phyloP scores from a whole-genome alignment of 306 rosid genomes.

The Fragaria ananassa region DNA sequence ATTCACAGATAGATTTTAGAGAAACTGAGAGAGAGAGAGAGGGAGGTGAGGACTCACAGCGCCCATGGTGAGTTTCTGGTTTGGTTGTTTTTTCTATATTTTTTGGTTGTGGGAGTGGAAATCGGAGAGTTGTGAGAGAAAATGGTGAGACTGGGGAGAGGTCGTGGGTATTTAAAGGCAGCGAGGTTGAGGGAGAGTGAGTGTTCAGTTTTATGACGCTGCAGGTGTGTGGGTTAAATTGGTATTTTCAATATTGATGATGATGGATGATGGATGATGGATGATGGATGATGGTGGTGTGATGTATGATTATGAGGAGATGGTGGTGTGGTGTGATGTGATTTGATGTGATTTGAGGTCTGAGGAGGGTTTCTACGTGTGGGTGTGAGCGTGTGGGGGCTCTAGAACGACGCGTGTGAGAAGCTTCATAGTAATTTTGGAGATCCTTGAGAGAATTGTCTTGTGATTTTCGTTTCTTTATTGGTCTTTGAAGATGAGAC shows the following conservation, averaged over 20 bases:
- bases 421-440: background rate
- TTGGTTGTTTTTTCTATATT: background rate
- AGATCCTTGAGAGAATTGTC: background rate
- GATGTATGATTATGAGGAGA: background rate
- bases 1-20: background rate
- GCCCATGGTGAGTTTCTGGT: slow-evolving; percentile 5
- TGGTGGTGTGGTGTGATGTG: background rate
- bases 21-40: background rate
- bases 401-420: background rate
- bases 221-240: slow-evolving; percentile 1
- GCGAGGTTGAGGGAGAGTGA: background rate
- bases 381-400: background rate
- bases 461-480: background rate
- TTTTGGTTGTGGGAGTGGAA: background rate
- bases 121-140: background rate
- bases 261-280: background rate
- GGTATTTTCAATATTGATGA: background rate
- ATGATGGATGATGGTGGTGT: background rate
- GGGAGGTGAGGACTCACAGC: slow-evolving; percentile 8
- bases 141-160: background rate
- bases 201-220: background rate
- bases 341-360: background rate
- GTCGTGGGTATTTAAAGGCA: slow-evolving; percentile 1
- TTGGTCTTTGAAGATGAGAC: too few species aligned
- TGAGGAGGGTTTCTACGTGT: background rate